Percentiles rank a stretch among this genome's conserved stretches.
These are phyloP conservation scores for Kwoniella sp. DNA, from an alignment of 768 basidiomycete species.

Conservation along the genomic window DNA sequence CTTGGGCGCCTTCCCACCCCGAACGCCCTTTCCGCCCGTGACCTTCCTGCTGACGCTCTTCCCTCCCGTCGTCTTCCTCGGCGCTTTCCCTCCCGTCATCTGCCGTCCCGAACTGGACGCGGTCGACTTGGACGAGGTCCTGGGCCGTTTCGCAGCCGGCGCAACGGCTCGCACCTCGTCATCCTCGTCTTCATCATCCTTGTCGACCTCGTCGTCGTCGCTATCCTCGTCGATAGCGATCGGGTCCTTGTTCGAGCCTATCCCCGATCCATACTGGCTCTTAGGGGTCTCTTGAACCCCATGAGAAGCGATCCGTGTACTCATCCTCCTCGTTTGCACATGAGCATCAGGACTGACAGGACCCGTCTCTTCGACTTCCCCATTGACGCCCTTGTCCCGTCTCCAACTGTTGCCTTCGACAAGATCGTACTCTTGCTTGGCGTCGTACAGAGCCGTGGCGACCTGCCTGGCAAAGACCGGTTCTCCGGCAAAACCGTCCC, in stretches of 20 bases:
- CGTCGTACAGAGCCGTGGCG: conserved; percentile 22
- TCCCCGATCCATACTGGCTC: conserved; percentile 7
- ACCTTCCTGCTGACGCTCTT: conserved; percentile 18
- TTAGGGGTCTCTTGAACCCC: background rate
- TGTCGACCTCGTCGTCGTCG: conserved; percentile 20
- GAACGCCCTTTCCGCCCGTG: conserved; percentile 12
- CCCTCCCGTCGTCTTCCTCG: conserved; percentile 25
- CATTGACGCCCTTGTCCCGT: background rate
- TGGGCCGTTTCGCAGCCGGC: conserved; percentile 20
- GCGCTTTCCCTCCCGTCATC: conserved; percentile 24
- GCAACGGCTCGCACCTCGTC: conserved; percentile 16
- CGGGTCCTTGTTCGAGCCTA: conserved; percentile 27
- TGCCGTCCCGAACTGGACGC: conserved; percentile 1
- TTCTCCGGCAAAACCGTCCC: conserved; percentile 35
- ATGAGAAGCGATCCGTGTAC: background rate
- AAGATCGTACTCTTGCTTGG: conserved; percentile 9
- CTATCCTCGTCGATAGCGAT: conserved; percentile 35
- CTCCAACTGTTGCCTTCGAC: background rate
- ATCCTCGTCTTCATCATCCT: conserved; percentile 20
- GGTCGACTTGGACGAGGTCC: conserved; percentile 24
- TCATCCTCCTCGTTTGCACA: background rate
- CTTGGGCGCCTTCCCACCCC: conserved; percentile 18
- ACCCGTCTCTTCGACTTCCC: background rate
- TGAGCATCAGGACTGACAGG: background rate
- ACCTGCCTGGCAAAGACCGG: conserved; percentile 16